A percentile compares a stretch with the other conserved stretches of the same genome.
These are phyloP conservation scores for Xylaria intraflava DNA, from an alignment of 495 filamentous ascomycete genomes.

Conservation along the genomic window DNA sequence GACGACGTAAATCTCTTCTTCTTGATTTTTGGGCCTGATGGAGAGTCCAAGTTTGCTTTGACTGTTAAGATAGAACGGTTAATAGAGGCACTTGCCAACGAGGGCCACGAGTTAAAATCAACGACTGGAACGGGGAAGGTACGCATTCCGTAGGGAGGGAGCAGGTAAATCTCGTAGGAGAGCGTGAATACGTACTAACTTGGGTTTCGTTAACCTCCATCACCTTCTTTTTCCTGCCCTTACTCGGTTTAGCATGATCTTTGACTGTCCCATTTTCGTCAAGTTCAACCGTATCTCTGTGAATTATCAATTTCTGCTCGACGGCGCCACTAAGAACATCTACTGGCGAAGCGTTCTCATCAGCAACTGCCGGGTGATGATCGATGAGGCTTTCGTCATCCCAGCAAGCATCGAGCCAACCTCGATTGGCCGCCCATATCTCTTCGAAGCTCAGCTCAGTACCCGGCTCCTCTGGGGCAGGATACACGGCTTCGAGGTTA, in stretches of 20 bases:
- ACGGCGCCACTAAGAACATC: slow-evolving; percentile 21
- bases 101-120: neutral
- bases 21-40: slow-evolving; percentile 71
- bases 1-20: slow-evolving; percentile 44
- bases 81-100: slow-evolving; percentile 1
- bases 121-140: neutral
- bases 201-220: slow-evolving; percentile 78
- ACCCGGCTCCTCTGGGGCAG: slow-evolving; percentile 57
- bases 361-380: slow-evolving; percentile 7
- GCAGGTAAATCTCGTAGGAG: neutral
- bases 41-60: slow-evolving; percentile 87
- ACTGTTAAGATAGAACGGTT: slow-evolving; percentile 42
- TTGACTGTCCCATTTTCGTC: slow-evolving; percentile 49
- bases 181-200: slow-evolving; percentile 54
- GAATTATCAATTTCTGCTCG: slow-evolving; percentile 38
- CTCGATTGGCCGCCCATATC: slow-evolving; percentile 68
- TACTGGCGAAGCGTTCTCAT: slow-evolving; percentile 19
- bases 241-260: slow-evolving; percentile 23
- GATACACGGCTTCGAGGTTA: slow-evolving; percentile 77
- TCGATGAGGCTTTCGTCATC: slow-evolving; percentile 35
- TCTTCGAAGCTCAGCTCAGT: slow-evolving; percentile 86
- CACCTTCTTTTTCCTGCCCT: slow-evolving; percentile 59
- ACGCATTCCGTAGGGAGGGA: neutral
- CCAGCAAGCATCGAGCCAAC: slow-evolving; percentile 73
- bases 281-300: slow-evolving; percentile 37